A percentile compares a stretch with the other conserved stretches of the same genome.
Evolutionary conservation across 108 stramenopile species (phyloP).

Genomic region (Skeletonema marinoi): DNA sequence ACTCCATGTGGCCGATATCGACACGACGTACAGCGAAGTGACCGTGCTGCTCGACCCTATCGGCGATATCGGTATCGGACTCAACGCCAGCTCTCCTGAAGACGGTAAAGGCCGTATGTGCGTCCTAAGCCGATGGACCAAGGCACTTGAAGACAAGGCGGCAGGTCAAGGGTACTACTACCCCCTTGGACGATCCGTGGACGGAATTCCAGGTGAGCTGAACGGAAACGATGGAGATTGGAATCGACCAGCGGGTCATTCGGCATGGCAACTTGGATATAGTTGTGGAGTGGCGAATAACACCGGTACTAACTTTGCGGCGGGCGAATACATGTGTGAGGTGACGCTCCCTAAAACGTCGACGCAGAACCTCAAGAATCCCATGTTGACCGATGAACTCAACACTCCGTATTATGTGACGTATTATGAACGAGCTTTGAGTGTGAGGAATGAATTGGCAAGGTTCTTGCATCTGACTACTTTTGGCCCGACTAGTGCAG

Average conservation of each 20-base stretch:
- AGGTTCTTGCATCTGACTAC: too few species aligned
- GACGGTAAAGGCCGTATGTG: not conserved
- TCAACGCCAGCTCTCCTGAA: not conserved
- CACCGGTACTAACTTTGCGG: too few species aligned
- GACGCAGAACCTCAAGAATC: too few species aligned
- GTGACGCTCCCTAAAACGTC: too few species aligned
- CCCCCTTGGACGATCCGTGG: not conserved
- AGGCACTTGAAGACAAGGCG: not conserved
- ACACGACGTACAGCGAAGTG: not conserved
- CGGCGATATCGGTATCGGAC: not conserved
- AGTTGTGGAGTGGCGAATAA: too few species aligned
- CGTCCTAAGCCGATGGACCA: not conserved
- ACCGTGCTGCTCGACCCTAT: not conserved
- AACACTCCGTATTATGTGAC: too few species aligned
- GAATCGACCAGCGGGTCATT: not conserved
- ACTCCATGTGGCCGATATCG: not conserved
- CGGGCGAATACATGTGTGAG: too few species aligned
- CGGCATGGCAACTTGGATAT: not conserved
- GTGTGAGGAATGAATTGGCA: too few species aligned
- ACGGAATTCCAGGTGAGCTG: not conserved
- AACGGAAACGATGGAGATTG: not conserved
- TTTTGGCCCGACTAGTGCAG: too few species aligned
- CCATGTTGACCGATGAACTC: too few species aligned
- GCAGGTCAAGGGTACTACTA: not conserved
- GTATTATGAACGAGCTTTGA: too few species aligned